A percentile compares a stretch with the other conserved stretches of the same genome.
Conservation (phyloP, 2,329 filamentous ascomycete species). For the Alternaria angustiovoidea region DNA sequence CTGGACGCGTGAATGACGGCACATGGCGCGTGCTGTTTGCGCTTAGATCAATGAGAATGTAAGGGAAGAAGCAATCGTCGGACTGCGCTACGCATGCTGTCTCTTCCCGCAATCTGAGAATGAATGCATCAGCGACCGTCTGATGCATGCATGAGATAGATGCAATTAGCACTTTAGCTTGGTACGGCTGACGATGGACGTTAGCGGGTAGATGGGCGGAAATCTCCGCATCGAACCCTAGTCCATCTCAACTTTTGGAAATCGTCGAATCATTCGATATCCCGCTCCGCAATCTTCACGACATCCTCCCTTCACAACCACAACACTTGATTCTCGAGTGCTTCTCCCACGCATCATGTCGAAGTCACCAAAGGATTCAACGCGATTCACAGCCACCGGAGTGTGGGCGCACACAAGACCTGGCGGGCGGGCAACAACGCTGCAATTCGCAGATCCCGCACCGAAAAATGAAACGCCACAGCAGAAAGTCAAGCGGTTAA, state of each 20-base stretch:
- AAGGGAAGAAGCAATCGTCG: constrained; percentile 9
- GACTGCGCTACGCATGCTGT: not conserved
- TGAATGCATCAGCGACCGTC: not conserved
- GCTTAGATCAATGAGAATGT: constrained; percentile 14
- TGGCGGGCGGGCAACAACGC: constrained; percentile 51
- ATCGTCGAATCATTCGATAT: constrained; percentile 40
- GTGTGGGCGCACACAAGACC: constrained; percentile 75
- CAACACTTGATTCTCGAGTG: constrained; percentile 9
- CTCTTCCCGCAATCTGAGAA: too few relatives aligned
- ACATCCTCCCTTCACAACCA: constrained; percentile 22
- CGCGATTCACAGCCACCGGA: constrained; percentile 75
- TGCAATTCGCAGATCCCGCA: constrained; percentile 52
- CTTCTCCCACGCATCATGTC: constrained; percentile 54
- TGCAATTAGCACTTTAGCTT: not conserved
- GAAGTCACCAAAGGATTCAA: constrained; percentile 79
- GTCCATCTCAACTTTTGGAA: constrained; percentile 45
- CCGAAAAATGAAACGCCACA: constrained; percentile 61
- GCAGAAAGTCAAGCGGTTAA: constrained; percentile 62
- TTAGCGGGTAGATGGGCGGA: constrained; percentile 26
- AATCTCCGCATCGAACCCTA: constrained; percentile 41
- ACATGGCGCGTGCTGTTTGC: constrained; percentile 23
- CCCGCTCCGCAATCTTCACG: constrained; percentile 28
- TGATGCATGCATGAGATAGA: not conserved
- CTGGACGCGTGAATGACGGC: constrained; percentile 1
- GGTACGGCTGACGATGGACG: constrained; percentile 16